Conservation (phyloP, 2,329 filamentous ascomycete genomes). For the Aspergillus thermomutatus region DNA sequence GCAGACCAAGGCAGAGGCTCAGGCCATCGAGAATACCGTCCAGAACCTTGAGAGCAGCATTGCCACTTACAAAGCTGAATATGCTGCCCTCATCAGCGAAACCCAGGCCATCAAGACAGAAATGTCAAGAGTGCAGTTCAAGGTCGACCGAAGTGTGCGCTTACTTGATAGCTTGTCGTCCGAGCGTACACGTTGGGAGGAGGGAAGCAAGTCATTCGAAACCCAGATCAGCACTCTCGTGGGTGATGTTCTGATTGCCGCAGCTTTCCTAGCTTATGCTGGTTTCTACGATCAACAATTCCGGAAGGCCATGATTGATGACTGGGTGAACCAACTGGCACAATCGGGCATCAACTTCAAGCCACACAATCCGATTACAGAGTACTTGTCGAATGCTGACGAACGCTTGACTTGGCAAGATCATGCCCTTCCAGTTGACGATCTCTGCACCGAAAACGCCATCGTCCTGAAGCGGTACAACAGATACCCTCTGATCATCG, state of each 20-base stretch:
- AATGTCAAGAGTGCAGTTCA: slow-evolving; percentile 95
- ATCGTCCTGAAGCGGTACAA: slow-evolving; percentile 98
- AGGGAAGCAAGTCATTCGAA: slow-evolving; percentile 96
- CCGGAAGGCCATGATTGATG: slow-evolving; percentile 94
- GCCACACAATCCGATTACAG: slow-evolving; percentile 87
- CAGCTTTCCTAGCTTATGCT: slow-evolving; percentile 93
- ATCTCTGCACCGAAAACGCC: slow-evolving; percentile 97
- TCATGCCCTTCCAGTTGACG: slow-evolving; percentile 88
- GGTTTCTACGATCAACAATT: slow-evolving; percentile 98
- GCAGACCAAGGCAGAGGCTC: slow-evolving; percentile 88
- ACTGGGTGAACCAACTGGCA: slow-evolving; percentile 91
- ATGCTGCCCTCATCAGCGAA: slow-evolving; percentile 92
- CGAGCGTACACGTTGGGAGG: slow-evolving; percentile 90
- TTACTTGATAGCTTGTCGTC: slow-evolving; percentile 93
- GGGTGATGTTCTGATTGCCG: slow-evolving; percentile 92
- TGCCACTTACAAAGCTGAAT: slow-evolving; percentile 91
- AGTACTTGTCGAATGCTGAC: slow-evolving; percentile 94
- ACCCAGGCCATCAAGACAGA: slow-evolving; percentile 96
- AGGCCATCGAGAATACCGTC: slow-evolving; percentile 86
- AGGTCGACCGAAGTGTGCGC: slow-evolving; percentile 93
- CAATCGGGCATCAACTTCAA: slow-evolving; percentile 94
- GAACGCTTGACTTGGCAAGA: slow-evolving; percentile 94
- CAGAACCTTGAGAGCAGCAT: slow-evolving; percentile 83
- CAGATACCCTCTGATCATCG: slow-evolving; percentile 95
- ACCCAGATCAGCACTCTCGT: slow-evolving; percentile 96